Evolutionary conservation across 148 eudicot species (phyloP).

Genomic region (Silene latifolia): DNA sequence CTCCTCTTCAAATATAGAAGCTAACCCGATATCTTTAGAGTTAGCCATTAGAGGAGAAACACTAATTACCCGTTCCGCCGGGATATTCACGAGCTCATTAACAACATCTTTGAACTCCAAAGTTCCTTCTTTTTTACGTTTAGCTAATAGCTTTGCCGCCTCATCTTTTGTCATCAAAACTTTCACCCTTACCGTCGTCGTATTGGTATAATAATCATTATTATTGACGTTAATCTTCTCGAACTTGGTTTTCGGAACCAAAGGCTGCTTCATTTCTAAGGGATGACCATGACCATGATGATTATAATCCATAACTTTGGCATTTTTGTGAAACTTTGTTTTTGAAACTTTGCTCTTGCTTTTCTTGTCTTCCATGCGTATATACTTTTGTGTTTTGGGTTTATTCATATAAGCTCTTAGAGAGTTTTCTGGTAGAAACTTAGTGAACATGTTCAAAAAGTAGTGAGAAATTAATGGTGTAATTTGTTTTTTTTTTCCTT

Average conservation of each 20-base stretch:
- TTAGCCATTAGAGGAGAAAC: slow-evolving; percentile 5
- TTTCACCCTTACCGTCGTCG: slow-evolving; percentile 30
- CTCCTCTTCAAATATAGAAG: slow-evolving; percentile 21
- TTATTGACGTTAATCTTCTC: neutral
- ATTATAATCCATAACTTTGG: slow-evolving; percentile 12
- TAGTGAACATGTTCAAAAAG: slow-evolving; percentile 20
- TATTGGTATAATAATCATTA: neutral
- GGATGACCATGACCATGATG: neutral
- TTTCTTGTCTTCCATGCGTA: slow-evolving; percentile 16
- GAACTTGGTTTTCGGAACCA: neutral
- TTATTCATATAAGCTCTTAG: slow-evolving; percentile 14
- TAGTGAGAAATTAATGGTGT: neutral
- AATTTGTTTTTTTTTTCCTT: neutral
- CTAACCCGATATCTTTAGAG: neutral
- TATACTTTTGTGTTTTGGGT: slow-evolving; percentile 9
- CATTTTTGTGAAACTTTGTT: slow-evolving; percentile 25
- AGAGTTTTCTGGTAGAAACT: slow-evolving; percentile 15
- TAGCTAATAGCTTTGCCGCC: slow-evolving; percentile 36
- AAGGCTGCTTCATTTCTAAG: slow-evolving; percentile 7
- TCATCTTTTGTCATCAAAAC: slow-evolving; percentile 52
- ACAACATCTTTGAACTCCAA: slow-evolving; percentile 47
- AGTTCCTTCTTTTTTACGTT: slow-evolving; percentile 37
- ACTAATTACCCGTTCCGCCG: slow-evolving; percentile 30
- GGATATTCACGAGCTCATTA: slow-evolving; percentile 35
- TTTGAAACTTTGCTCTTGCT: slow-evolving; percentile 10